Percentiles rank a stretch among this genome's conserved stretches.
These are phyloP conservation scores for sweet orange (Citrus sinensis) DNA, from an alignment of 345 rosid species.

Conservation along the genomic window DNA sequence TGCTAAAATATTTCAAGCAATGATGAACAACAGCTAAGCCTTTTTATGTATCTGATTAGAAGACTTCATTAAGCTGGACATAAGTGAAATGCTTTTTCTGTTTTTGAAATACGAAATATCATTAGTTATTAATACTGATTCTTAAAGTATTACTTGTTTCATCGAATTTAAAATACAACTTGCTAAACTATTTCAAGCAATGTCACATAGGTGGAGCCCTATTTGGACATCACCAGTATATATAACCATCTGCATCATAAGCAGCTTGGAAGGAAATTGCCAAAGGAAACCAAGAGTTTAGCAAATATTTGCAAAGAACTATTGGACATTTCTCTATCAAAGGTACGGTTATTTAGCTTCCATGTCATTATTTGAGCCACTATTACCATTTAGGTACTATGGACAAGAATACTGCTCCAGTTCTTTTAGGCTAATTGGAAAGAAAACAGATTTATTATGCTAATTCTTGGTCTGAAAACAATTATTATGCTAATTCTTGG, in stretches of 20 bases:
- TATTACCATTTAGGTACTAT: background rate
- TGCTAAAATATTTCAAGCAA: conserved; percentile 4
- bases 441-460: background rate
- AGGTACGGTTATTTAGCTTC: conserved; percentile 46
- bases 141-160: background rate
- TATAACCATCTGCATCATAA: conserved; percentile 56
- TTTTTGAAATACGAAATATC: background rate
- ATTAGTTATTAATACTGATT: background rate
- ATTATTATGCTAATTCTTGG: background rate
- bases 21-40: no score
- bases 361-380: background rate
- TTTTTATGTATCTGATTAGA: background rate
- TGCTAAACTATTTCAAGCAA: conserved; percentile 5
- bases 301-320: conserved; percentile 67
- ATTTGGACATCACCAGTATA: conserved; percentile 61
- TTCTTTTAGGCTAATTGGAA: background rate
- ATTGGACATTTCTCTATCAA: conserved; percentile 65
- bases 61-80: background rate
- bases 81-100: background rate
- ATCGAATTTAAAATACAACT: background rate
- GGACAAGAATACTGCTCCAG: background rate
- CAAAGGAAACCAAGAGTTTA: conserved; percentile 73
- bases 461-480: background rate
- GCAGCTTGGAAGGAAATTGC: conserved; percentile 48
- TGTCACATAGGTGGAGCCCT: conserved; percentile 63